Evolutionary conservation across 192 early-diverging fungal species (phyloP), one percentile per base, ranked within the genome.

Genomic region (Backusella westeae): DNA sequence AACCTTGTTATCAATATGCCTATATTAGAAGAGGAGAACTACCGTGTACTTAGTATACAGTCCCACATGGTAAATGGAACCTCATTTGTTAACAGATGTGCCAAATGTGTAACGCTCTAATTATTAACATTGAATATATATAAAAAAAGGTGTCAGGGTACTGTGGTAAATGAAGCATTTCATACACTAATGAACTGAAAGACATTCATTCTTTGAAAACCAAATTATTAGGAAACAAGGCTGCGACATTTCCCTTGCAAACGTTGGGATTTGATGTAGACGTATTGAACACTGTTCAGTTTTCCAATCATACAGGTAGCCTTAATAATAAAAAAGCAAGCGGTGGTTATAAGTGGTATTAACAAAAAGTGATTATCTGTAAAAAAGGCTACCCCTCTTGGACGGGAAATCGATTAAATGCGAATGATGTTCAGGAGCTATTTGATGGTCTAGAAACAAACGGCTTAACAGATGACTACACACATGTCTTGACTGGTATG

Each of bases 171-270:
- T 26, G 21, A 74, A 41, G 21, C 3, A 44, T 29, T 29, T 15
- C 0, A n/a, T 26, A 52, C 86, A 10, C 36, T 19, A 39, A 14
- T 17, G 6, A 10, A n/a, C 46, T 49, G 46, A 7, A 19, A 49
- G 46, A 19, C 4, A 44, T 44, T 44, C 17, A 49, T 49, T 49
- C 46, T 19, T 49, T 32, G 34, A 29, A 41, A 93, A 75, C 90
- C 90, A 1, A 86, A 88, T 34, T 89, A 90, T 69, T 87, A 82
- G 89, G 95, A 23, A 97, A 98, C 89, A 94, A 95, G 76, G 93
- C 95, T 9, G 94, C 96, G 0, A 94, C 94, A 6, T 96, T 98
- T 76, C 96, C 97, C 0, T 88, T 98, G 17, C 96, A 98, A 83
- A 83, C 94, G 1, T 87, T 96, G 0, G 95, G 95, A 19, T 95